A percentile compares a stretch with the other conserved stretches of the same genome.
These are phyloP conservation scores for Suhomyces xylopsoci DNA, from an alignment of 805 yeast genomes.

Conservation along the genomic window DNA sequence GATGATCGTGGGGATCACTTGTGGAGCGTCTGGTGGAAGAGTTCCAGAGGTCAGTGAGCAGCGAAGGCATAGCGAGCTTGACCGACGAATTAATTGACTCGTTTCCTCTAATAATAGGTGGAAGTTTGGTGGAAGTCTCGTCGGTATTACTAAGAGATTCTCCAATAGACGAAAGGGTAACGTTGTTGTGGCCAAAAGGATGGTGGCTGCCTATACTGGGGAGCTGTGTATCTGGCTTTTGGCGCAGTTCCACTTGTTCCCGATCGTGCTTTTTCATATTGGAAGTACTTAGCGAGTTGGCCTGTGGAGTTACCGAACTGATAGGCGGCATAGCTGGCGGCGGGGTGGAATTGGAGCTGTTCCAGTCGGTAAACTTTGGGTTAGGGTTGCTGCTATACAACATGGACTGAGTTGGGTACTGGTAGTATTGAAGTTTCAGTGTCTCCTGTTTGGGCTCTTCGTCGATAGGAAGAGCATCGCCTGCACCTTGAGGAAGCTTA, in stretches of 20 bases:
- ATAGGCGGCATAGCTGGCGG: not conserved
- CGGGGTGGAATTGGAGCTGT: not conserved
- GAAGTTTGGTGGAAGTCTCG: not conserved
- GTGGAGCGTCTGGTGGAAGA: not conserved
- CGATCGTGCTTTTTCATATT: constrained; percentile 7
- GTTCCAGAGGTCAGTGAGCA: not conserved
- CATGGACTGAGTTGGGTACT: constrained; percentile 20
- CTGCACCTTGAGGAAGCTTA: not conserved
- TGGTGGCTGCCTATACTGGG: not conserved
- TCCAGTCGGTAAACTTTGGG: not conserved
- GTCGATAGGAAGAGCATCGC: not conserved
- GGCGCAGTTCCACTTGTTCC: not conserved
- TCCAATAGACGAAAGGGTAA: constrained; percentile 1
- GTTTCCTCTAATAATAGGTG: not conserved
- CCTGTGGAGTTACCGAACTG: not conserved
- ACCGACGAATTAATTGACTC: not conserved
- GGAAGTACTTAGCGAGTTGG: constrained; percentile 2
- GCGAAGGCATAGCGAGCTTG: constrained; percentile 1
- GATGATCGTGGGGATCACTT: not conserved
- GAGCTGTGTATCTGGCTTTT: not conserved
- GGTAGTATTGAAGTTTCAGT: constrained; percentile 17
- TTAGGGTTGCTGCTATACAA: constrained; percentile 1
- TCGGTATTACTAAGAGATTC: not conserved
- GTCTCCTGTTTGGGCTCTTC: not conserved
- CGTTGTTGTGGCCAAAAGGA: not conserved